Percentiles rank a stretch among this genome's conserved stretches.
Evolutionary conservation across 805 yeast species (phyloP).

Genomic region (Scheffersomyces lignosus): DNA sequence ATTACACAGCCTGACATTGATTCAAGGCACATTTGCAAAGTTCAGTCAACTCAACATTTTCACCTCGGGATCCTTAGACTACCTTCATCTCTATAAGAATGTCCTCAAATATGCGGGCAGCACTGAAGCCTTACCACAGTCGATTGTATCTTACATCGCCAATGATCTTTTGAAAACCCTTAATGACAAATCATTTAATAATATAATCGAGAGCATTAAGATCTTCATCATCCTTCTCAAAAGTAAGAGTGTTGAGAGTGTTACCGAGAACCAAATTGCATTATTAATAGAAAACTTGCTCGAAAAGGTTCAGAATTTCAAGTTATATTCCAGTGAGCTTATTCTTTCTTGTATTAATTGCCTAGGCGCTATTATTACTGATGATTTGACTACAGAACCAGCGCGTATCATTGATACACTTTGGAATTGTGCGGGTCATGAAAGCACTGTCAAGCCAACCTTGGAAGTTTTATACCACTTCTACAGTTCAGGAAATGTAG

Average conservation of each 20-base stretch:
- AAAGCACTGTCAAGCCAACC: slow-evolving; percentile 24
- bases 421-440: slow-evolving; percentile 23
- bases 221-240: slow-evolving; percentile 18
- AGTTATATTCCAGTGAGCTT: slow-evolving; percentile 29
- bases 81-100: slow-evolving; percentile 25
- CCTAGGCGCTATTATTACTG: slow-evolving; percentile 20
- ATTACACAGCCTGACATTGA: slow-evolving; percentile 14
- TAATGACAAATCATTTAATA: slow-evolving; percentile 24
- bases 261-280: slow-evolving; percentile 2
- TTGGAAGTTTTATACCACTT: slow-evolving; percentile 20
- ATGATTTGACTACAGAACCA: slow-evolving; percentile 7
- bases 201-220: slow-evolving; percentile 28
- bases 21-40: slow-evolving; percentile 15
- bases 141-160: slow-evolving; percentile 19
- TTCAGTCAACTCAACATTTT: slow-evolving; percentile 18
- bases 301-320: slow-evolving; percentile 16
- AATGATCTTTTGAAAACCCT: slow-evolving; percentile 23
- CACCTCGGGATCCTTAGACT: slow-evolving; percentile 25
- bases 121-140: slow-evolving; percentile 13
- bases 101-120: slow-evolving; percentile 18
- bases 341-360: slow-evolving; percentile 25
- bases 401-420: slow-evolving; percentile 14
- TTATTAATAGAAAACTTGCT: slow-evolving; percentile 4
- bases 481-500: slow-evolving; percentile 7
- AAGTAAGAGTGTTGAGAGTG: slow-evolving; percentile 5